A percentile compares a stretch with the other conserved stretches of the same genome.
These are phyloP conservation scores for Aspergillus thermomutatus DNA, from an alignment of 2,329 filamentous ascomycete genomes.

Conservation along the genomic window DNA sequence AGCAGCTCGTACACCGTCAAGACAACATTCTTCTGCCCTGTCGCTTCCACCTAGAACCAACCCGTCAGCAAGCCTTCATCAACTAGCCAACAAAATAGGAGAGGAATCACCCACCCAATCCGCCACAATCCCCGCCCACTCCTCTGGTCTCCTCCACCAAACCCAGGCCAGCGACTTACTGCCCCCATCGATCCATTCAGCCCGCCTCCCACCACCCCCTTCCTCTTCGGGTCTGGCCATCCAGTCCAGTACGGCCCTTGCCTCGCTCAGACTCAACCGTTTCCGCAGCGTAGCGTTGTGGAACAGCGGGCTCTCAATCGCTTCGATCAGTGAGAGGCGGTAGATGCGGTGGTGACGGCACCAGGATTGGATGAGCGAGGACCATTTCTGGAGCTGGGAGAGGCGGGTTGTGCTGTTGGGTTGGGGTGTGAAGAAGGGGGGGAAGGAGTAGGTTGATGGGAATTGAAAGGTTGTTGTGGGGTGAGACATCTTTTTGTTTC, in stretches of 20 bases:
- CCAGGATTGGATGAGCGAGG: conserved; percentile 78
- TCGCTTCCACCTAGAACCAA: conserved; percentile 61
- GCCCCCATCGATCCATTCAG: conserved; percentile 57
- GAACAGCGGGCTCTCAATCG: conserved; percentile 59
- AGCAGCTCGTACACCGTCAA: conserved; percentile 89
- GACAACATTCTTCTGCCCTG: conserved; percentile 82
- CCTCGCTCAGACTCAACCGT: conserved; percentile 51
- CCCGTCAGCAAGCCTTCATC: not conserved
- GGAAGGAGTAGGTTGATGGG: conserved; percentile 45
- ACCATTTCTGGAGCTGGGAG: conserved; percentile 72
- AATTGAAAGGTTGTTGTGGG: conserved; percentile 34
- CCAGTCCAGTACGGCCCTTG: conserved; percentile 53
- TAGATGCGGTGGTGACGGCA: conserved; percentile 74
- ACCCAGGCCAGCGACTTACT: conserved; percentile 64
- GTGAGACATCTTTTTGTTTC: not conserved
- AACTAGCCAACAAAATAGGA: not conserved
- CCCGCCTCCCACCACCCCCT: conserved; percentile 45
- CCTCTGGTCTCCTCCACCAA: conserved; percentile 82
- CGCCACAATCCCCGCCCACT: conserved; percentile 80
- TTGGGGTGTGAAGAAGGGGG: conserved; percentile 53
- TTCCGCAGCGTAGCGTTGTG: conserved; percentile 44
- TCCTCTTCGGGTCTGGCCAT: conserved; percentile 50
- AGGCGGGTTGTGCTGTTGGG: conserved; percentile 44
- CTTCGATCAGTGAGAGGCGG: conserved; percentile 65
- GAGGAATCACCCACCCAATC: conserved; percentile 57